Conservation (phyloP, 1,139 yeast genomes). For the Komagataea norvegica region DNA sequence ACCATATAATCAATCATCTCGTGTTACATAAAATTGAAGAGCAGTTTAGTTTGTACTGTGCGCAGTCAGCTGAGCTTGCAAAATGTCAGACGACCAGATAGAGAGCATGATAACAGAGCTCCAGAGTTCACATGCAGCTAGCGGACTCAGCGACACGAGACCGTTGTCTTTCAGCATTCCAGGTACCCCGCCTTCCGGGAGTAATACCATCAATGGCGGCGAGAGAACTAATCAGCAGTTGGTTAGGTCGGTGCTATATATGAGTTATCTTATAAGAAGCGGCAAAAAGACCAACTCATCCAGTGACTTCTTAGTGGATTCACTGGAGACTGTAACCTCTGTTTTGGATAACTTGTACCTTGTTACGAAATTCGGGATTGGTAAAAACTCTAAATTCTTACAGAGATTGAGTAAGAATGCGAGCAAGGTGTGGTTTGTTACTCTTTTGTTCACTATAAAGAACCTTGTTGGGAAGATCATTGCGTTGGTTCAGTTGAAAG, state of each 20-base stretch:
- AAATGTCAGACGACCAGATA: constrained; percentile 9
- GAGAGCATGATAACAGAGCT: constrained; percentile 9
- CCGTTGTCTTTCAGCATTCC: constrained; percentile 8
- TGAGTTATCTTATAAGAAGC: constrained; percentile 19
- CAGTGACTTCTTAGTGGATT: constrained; percentile 15
- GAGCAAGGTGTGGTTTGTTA: constrained; percentile 25
- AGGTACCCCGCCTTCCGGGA: neutral
- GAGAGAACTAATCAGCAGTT: constrained; percentile 19
- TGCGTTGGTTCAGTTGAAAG: constrained; percentile 13
- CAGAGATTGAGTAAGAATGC: constrained; percentile 17
- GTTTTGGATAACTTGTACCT: constrained; percentile 24
- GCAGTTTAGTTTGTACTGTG: too few relatives aligned
- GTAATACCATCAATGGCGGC: neutral
- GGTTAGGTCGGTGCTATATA: constrained; percentile 21
- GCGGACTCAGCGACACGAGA: neutral
- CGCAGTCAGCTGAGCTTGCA: too few relatives aligned
- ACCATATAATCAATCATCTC: too few relatives aligned
- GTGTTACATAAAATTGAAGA: too few relatives aligned
- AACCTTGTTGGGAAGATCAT: constrained; percentile 13
- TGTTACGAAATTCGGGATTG: constrained; percentile 23
- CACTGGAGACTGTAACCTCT: constrained; percentile 22
- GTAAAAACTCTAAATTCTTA: constrained; percentile 14
- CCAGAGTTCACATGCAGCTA: constrained; percentile 1
- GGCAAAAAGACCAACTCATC: constrained; percentile 4
- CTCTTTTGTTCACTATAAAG: constrained; percentile 20